Percentiles rank a stretch among this genome's conserved stretches.
phyloP scores from a whole-genome alignment of 176 grass and related monocot species.

The Zoysia japonica region DNA sequence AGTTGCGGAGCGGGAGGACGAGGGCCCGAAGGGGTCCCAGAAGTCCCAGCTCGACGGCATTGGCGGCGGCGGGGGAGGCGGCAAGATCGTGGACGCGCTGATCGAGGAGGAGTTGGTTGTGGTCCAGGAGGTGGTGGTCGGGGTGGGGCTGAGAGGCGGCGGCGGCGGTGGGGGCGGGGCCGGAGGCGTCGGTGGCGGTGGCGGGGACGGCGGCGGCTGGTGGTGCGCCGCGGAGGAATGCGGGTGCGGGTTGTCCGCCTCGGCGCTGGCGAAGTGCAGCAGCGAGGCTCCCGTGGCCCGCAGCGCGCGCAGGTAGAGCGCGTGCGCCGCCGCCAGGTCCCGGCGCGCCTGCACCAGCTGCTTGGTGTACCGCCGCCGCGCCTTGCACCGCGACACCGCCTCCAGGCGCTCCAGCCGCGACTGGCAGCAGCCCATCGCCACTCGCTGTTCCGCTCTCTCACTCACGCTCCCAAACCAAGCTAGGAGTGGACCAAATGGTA shows the following conservation, averaged over 20 bases:
- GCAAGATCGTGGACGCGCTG: conserved; percentile 71
- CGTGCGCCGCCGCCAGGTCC: conserved; percentile 78
- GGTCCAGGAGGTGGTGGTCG: conserved; percentile 59
- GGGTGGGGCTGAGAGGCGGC: conserved; percentile 55
- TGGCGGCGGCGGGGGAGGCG: conserved; percentile 66
- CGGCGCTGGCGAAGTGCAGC: conserved; percentile 87
- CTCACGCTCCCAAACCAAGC: neutral
- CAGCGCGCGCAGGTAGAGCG: conserved; percentile 83
- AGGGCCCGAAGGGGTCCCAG: conserved; percentile 93
- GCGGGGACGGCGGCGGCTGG: conserved; percentile 32
- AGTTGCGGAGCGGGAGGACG: conserved; percentile 66
- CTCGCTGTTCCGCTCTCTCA: neutral
- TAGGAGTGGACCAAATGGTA: neutral
- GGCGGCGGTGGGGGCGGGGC: conserved; percentile 21
- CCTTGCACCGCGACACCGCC: conserved; percentile 93
- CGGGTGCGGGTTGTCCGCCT: conserved; percentile 59
- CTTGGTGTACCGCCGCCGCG: conserved; percentile 81
- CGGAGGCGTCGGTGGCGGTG: neutral
- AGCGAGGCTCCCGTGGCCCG: conserved; percentile 82
- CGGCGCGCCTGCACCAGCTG: conserved; percentile 80
- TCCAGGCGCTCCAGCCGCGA: conserved; percentile 84
- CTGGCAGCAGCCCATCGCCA: conserved; percentile 63
- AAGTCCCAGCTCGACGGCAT: conserved; percentile 94
- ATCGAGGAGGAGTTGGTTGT: conserved; percentile 70
- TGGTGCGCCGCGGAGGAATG: conserved; percentile 33